phyloP scores from a whole-genome alignment of 768 basidiomycete genomes.

The Russula foetens region DNA sequence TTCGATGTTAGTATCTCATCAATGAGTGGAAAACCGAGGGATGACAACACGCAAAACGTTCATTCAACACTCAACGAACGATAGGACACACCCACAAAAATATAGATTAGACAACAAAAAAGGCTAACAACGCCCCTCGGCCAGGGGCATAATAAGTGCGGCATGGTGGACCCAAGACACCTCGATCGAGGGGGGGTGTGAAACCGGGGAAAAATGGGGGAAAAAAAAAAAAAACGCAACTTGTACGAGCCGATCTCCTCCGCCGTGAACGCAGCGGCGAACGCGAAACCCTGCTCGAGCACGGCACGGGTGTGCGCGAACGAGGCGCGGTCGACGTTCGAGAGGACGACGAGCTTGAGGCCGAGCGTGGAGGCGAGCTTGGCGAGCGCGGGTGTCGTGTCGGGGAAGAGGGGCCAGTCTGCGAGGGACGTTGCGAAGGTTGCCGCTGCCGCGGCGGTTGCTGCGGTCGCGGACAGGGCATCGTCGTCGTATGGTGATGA shows the following conservation, averaged over 20 bases:
- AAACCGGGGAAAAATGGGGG: no score
- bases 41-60: no score
- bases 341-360: conserved; percentile 65
- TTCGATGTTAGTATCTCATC: neutral
- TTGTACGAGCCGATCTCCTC: conserved; percentile 71
- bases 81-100: no score
- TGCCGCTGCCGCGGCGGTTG: conserved; percentile 26
- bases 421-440: conserved; percentile 53
- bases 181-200: no score
- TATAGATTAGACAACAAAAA: no score
- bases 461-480: neutral
- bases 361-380: conserved; percentile 41
- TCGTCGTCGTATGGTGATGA: no score
- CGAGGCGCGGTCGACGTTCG: conserved; percentile 63
- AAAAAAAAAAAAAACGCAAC: conserved; percentile 28
- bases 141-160: no score
- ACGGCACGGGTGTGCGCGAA: conserved; percentile 52
- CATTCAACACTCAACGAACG: no score
- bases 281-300: conserved; percentile 34
- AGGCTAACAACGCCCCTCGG: no score
- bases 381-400: conserved; percentile 52
- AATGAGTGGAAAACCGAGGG: no score
- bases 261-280: conserved; percentile 60
- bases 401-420: conserved; percentile 59
- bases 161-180: no score